Evolutionary conservation across 768 basidiomycete species (phyloP).

Genomic region (Collybiopsis luxurians): DNA sequence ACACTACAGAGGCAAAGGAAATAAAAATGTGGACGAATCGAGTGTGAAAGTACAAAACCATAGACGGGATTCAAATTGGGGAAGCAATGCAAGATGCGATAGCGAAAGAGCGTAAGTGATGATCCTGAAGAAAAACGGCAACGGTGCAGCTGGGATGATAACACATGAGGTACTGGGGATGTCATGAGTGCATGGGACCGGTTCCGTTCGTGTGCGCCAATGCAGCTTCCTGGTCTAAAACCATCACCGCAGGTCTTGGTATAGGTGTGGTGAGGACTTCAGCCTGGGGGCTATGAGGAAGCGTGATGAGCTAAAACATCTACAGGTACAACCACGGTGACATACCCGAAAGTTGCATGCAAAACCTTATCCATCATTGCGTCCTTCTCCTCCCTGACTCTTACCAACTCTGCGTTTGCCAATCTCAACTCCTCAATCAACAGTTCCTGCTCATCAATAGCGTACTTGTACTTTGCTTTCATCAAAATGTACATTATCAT

Average conservation of each 20-base stretch:
- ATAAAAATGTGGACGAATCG: too few relatives aligned
- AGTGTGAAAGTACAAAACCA: too few relatives aligned
- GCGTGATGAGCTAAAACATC: background rate
- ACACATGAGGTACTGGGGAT: too few relatives aligned
- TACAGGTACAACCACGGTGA: conserved; percentile 13
- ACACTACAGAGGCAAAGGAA: too few relatives aligned
- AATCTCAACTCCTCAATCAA: conserved; percentile 64
- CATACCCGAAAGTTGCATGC: conserved; percentile 49
- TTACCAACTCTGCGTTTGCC: conserved; percentile 47
- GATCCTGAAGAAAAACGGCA: too few relatives aligned
- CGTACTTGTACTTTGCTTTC: conserved; percentile 78
- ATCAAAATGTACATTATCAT: conserved; percentile 69
- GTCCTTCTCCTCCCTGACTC: conserved; percentile 60
- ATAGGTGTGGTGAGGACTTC: background rate
- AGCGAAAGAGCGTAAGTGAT: too few relatives aligned
- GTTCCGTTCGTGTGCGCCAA: background rate
- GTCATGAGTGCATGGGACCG: background rate
- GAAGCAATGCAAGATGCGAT: too few relatives aligned
- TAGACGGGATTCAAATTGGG: too few relatives aligned
- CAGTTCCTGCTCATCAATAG: conserved; percentile 61
- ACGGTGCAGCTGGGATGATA: too few relatives aligned
- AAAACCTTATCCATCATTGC: conserved; percentile 53
- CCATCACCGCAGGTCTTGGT: background rate
- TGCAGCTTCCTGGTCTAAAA: background rate
- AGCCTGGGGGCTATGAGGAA: background rate